A percentile compares a stretch with the other conserved stretches of the same genome.
phyloP scores from a whole-genome alignment of 2,329 filamentous ascomycete species.

The Curvularia spicifera region DNA sequence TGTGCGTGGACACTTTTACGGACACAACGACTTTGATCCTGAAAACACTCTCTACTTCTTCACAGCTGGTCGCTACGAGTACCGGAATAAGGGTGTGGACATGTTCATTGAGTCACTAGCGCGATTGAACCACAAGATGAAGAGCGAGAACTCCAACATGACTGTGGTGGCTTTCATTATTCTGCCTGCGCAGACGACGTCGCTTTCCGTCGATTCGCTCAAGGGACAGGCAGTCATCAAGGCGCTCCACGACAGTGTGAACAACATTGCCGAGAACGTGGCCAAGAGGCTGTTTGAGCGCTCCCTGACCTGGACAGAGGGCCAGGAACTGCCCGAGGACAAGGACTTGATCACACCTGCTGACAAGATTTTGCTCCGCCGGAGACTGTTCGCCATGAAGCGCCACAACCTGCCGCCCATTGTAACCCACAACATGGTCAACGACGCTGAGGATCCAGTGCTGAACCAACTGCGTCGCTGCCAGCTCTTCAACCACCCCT shows the following conservation, averaged over 20 bases:
- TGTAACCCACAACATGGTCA: slow-evolving; percentile 98
- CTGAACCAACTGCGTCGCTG: slow-evolving; percentile 95
- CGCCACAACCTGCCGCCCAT: slow-evolving; percentile 87
- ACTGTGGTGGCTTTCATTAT: slow-evolving; percentile 98
- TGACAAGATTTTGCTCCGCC: slow-evolving; percentile 89
- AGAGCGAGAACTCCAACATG: slow-evolving; percentile 81
- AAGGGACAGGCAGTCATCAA: slow-evolving; percentile 98
- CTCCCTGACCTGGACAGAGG: slow-evolving; percentile 93
- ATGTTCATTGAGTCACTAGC: slow-evolving; percentile 99
- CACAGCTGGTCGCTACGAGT: slow-evolving; percentile 95
- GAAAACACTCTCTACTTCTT: slow-evolving; percentile 98
- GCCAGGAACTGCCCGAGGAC: slow-evolving; percentile 90
- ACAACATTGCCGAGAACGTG: slow-evolving; percentile 90
- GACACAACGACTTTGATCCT: slow-evolving; percentile 94
- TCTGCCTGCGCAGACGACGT: slow-evolving; percentile 96
- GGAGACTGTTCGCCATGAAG: slow-evolving; percentile 96
- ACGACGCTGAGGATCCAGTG: slow-evolving; percentile 90
- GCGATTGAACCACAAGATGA: slow-evolving; percentile 91
- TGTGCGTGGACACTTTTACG: slow-evolving; percentile 96
- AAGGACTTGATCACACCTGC: slow-evolving; percentile 93
- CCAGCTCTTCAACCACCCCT: slow-evolving; percentile 94
- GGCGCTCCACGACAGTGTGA: slow-evolving; percentile 88
- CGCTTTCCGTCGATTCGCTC: slow-evolving; percentile 90
- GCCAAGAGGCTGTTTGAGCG: slow-evolving; percentile 94
- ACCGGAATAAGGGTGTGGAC: slow-evolving; percentile 97